A percentile compares a stretch with the other conserved stretches of the same genome.
These are phyloP conservation scores for Hypoxylon sp. DNA, from an alignment of 2,329 filamentous ascomycete species.

Conservation along the genomic window DNA sequence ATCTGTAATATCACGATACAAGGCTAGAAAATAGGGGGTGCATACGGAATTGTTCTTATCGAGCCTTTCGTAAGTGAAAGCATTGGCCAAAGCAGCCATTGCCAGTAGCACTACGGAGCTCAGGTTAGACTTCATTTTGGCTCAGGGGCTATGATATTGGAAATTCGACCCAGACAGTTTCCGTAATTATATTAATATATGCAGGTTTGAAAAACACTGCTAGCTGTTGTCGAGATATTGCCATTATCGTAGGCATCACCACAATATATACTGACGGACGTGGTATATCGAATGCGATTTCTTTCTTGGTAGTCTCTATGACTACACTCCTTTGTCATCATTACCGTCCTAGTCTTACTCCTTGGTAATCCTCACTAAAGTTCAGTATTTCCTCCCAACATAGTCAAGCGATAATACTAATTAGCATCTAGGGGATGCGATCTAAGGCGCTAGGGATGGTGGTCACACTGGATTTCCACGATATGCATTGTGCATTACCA, in stretches of 20 bases:
- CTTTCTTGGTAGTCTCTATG: neutral
- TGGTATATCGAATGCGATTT: neutral
- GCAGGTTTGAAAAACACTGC: neutral
- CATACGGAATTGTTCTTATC: conserved; percentile 54
- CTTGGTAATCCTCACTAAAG: conserved; percentile 4
- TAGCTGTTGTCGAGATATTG: neutral
- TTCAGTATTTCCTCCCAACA: neutral
- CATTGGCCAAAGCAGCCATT: conserved; percentile 28
- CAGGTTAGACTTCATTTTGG: conserved; percentile 38
- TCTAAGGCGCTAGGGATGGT: neutral
- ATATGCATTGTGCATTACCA: conserved; percentile 1
- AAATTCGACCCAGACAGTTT: neutral
- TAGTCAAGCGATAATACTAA: neutral
- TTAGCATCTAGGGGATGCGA: neutral
- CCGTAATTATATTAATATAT: neutral
- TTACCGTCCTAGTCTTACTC: neutral
- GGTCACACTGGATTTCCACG: neutral
- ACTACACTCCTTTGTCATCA: conserved; percentile 13
- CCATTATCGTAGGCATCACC: neutral
- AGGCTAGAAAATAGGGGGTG: neutral
- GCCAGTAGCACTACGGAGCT: conserved; percentile 13
- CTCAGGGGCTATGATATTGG: neutral
- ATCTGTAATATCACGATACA: neutral
- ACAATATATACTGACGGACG: neutral
- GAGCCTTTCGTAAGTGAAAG: conserved; percentile 55